Evolutionary conservation across 495 filamentous ascomycete genomes (phyloP), one percentile per base, ranked within the genome.

Genomic region (Lineolata rhizophorae): DNA sequence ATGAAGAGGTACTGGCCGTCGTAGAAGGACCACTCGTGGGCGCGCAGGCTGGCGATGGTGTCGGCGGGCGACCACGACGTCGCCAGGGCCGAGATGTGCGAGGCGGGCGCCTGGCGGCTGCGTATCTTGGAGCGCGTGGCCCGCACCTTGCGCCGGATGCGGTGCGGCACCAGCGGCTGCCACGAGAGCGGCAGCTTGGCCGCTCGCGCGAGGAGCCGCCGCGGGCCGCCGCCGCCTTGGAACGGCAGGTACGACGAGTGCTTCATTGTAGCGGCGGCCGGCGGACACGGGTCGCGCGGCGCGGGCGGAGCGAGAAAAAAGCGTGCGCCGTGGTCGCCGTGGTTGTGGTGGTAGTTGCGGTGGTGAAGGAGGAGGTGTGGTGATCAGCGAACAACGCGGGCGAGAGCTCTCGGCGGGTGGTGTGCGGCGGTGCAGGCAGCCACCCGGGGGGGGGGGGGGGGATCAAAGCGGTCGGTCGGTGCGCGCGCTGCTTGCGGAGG

Each of bases 1-100:
- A 87, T 48, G 16, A 85, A 50, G 14, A 85, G 44, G 45, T 95
- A 83, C 49, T 93, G 85, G 31, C 71, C 67, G 55, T 95, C 85
- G 52, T 82, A 81, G 36, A 70, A 53, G 2, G 72, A 76, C 85
- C 84, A 95, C 33, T 63, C 67, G 47, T 85, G 74, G 29, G 61
- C 57, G 34, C 72, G 70, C 30, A 95, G 57, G 12, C 71, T 63
- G 17, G 64, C 61, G 29, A 92, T 52, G 4, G 78, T 79, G 45
- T 81, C 76, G 37, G 54, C 48, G 16, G 78, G 71, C 28, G 72
- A 75, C 50, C 78, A 76, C 18, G 82, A 92, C 1, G 74, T 87
- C 45, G 87, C 61, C 27, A 93, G 54, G n/a, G 62, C 60, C 24
- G 80, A 61, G 47, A 95, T 63, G 32, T 66, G 70, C 17, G 72